These are phyloP conservation scores for Fusarium sp. DNA, from an alignment of 2,329 filamentous ascomycete genomes.

Conservation along the genomic window DNA sequence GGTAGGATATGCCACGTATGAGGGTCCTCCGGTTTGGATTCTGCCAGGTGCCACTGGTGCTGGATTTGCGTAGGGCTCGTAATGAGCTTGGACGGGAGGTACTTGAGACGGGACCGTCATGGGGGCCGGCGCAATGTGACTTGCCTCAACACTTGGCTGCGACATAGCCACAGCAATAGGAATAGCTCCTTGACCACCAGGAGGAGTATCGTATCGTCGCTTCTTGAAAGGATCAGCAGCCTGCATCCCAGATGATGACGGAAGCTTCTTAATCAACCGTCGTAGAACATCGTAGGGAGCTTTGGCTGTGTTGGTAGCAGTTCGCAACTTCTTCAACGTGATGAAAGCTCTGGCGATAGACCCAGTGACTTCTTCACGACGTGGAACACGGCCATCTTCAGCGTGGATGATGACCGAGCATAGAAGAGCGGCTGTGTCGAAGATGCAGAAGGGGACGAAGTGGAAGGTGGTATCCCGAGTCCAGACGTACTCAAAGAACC, in stretches of 20 bases:
- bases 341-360: slow-evolving; percentile 5
- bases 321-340: slow-evolving; percentile 26
- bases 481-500: slow-evolving; percentile 29
- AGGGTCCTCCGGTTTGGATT: neutral
- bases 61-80: neutral
- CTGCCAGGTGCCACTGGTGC: neutral
- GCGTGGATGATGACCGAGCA: slow-evolving; percentile 25
- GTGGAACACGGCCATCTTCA: slow-evolving; percentile 2
- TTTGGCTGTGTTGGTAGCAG: slow-evolving; percentile 24
- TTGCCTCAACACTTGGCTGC: neutral
- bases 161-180: neutral
- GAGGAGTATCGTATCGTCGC: slow-evolving; percentile 13
- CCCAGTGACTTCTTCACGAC: slow-evolving; percentile 4
- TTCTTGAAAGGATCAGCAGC: slow-evolving; percentile 8
- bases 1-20: neutral
- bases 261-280: slow-evolving; percentile 28
- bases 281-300: slow-evolving; percentile 27
- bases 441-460: slow-evolving; percentile 25
- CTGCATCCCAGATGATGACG: slow-evolving; percentile 7
- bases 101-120: neutral
- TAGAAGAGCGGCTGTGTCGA: slow-evolving; percentile 16
- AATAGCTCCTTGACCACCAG: neutral
- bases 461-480: slow-evolving; percentile 28
- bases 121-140: neutral
- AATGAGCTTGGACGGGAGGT: neutral